Evolutionary conservation across 2,329 filamentous ascomycete species (phyloP), one percentile per base, ranked within the genome.

Genomic region (Neonectria coccinea): DNA sequence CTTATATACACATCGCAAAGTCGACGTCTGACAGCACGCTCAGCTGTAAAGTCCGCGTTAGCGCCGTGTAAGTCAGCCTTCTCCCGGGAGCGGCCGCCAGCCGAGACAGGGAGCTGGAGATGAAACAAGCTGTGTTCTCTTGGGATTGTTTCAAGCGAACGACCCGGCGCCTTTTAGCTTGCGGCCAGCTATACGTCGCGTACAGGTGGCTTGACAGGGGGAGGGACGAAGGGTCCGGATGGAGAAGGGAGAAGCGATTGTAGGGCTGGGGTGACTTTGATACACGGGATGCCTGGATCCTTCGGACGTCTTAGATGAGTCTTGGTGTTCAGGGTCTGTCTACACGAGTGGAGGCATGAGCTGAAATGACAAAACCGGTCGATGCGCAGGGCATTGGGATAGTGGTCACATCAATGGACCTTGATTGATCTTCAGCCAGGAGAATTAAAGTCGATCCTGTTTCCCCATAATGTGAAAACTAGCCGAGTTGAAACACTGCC

Each of bases 51-150:
- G n/a, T 31, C 45, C 22, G 14, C n/a, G 2, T 10, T 36, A n/a
- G 36, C 36, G 14, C 53, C 18, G 55, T 29, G 54, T 25, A 25
- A 25, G 22, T 25, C 22, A 4, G 22, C 4, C 22, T 5, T 25
- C 22, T 25, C 22, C 27, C 61, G 67, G 62, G 62, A 70, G 68
- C 69, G 69, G 68, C 70, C 71, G 68, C 66, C 57, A 45, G 31
- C 25, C 45, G 11, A 12, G 58, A 55, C 66, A 65, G 33, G 51
- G 51, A 61, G 22, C 5, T 53, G 22, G 31, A 52, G 58, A 56
- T 65, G 70, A 73, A 73, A 73, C 69, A 29, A 64, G 50, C 45
- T 53, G 64, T 25, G 22, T 25, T 56, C 29, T 47, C 64, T 60
- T 55, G 65, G 62, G 52, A 65, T 41, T 61, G 62, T 67, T 68